Conservation (phyloP, 129 eudicot genomes). For the Arctium lappa region DNA sequence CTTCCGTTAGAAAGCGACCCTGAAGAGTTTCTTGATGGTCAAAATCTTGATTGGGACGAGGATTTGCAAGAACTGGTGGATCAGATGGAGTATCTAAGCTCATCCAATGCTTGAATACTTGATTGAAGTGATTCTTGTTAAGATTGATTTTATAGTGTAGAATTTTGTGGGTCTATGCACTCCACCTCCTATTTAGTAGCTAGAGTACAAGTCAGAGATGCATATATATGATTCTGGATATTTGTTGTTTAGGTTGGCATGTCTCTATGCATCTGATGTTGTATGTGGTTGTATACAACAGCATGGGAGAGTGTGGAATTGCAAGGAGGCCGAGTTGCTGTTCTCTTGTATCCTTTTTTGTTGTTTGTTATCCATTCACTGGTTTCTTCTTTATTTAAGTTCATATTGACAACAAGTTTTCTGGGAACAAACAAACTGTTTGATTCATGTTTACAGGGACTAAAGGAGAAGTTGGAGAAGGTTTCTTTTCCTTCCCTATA, state of each 20-base stretch:
- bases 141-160: not conserved
- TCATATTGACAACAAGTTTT: not conserved
- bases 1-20: constrained; percentile 19
- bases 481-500: not conserved
- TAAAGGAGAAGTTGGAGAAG: constrained; percentile 10
- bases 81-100: constrained; percentile 62
- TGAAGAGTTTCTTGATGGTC: constrained; percentile 47
- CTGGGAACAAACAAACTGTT: not conserved
- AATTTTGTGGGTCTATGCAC: constrained; percentile 25
- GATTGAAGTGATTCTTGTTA: constrained; percentile 9
- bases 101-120: constrained; percentile 26
- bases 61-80: constrained; percentile 65
- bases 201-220: constrained; percentile 20
- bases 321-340: constrained; percentile 40
- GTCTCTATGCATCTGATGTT: constrained; percentile 22
- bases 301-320: constrained; percentile 38
- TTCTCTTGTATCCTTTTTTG: constrained; percentile 43
- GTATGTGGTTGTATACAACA: constrained; percentile 13
- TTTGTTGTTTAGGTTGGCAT: not conserved
- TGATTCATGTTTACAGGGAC: constrained; percentile 24
- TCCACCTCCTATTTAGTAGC: constrained; percentile 24
- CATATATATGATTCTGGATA: constrained; percentile 12
- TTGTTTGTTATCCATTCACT: not conserved
- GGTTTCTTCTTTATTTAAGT: not conserved
- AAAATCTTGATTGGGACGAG: constrained; percentile 71